Evolutionary conservation across 2,329 filamentous ascomycete species (phyloP).

Genomic region (Trichoderma citrinoviride): DNA sequence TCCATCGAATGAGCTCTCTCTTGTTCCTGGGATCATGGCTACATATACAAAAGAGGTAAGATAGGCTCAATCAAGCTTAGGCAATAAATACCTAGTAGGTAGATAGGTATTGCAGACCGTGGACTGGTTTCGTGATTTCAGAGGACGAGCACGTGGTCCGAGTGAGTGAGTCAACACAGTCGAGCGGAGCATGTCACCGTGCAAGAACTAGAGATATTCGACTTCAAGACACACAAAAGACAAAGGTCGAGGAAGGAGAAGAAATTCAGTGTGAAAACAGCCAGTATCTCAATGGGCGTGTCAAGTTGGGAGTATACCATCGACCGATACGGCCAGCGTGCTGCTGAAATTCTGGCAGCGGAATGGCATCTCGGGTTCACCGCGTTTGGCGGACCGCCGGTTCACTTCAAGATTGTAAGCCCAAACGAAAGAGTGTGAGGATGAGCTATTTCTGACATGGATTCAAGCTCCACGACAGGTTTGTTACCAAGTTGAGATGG

Average conservation of each 20-base stretch:
- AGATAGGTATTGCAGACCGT: too few relatives aligned
- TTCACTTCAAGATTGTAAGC: constrained; percentile 63
- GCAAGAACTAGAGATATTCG: not conserved
- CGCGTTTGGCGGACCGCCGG: constrained; percentile 64
- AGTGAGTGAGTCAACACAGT: not conserved
- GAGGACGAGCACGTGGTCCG: not conserved
- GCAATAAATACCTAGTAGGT: too few relatives aligned
- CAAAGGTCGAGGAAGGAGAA: not conserved
- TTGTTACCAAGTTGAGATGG: constrained; percentile 61
- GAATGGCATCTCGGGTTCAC: constrained; percentile 54
- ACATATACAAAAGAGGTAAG: too few relatives aligned
- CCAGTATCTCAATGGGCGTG: not conserved
- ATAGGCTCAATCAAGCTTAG: not conserved
- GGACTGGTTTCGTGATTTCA: not conserved
- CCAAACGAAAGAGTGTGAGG: not conserved
- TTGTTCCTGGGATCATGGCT: not conserved
- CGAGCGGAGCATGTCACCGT: not conserved
- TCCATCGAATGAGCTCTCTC: not conserved
- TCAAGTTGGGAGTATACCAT: not conserved
- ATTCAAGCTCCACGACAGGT: constrained; percentile 54
- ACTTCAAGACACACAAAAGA: not conserved
- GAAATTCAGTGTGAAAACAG: not conserved
- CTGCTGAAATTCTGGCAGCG: constrained; percentile 44
- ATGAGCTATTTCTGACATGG: not conserved
- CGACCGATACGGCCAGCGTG: not conserved